Conservation (phyloP, 2,329 filamentous ascomycete species). For the Cladosporium sp. region DNA sequence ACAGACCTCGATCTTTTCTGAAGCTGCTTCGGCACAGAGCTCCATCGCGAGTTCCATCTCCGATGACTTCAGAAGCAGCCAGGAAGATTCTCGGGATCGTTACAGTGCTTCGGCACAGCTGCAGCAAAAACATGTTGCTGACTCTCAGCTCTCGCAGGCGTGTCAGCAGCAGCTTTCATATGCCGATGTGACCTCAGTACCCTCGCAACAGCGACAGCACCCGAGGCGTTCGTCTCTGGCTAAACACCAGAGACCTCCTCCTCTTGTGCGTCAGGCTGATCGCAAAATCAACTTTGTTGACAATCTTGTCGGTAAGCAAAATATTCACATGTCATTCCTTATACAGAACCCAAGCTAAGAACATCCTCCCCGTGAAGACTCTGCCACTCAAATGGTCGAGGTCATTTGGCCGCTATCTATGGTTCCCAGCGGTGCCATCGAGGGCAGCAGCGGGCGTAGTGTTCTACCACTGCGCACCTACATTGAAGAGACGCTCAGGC, state of each 20-base stretch:
- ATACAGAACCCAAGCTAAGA: constrained; percentile 32
- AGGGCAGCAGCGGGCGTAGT: constrained; percentile 61
- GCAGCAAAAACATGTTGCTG: constrained; percentile 3
- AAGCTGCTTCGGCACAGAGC: constrained; percentile 42
- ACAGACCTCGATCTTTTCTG: constrained; percentile 72
- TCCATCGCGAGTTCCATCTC: constrained; percentile 58
- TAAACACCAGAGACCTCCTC: constrained; percentile 60
- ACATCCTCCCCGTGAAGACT: constrained; percentile 57
- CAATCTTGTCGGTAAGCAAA: constrained; percentile 86
- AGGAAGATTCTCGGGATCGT: constrained; percentile 26
- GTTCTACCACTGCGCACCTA: constrained; percentile 89
- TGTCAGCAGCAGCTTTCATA: constrained; percentile 32
- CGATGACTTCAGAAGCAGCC: constrained; percentile 50
- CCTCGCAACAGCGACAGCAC: constrained; percentile 59
- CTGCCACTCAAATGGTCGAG: constrained; percentile 93
- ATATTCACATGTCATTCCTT: constrained; percentile 12
- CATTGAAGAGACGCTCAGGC: constrained; percentile 92
- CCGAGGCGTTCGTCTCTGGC: constrained; percentile 54
- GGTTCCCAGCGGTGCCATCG: constrained; percentile 63
- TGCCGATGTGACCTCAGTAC: constrained; percentile 43
- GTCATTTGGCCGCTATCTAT: constrained; percentile 94
- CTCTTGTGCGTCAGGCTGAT: constrained; percentile 79
- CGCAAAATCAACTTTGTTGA: constrained; percentile 95
- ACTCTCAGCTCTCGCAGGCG: constrained; percentile 4
- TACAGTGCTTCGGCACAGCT: constrained; percentile 21